Percentiles rank a stretch among this genome's conserved stretches.
These are phyloP conservation scores for Hyaloscypha hepaticicola DNA, from an alignment of 495 filamentous ascomycete genomes.

Conservation along the genomic window DNA sequence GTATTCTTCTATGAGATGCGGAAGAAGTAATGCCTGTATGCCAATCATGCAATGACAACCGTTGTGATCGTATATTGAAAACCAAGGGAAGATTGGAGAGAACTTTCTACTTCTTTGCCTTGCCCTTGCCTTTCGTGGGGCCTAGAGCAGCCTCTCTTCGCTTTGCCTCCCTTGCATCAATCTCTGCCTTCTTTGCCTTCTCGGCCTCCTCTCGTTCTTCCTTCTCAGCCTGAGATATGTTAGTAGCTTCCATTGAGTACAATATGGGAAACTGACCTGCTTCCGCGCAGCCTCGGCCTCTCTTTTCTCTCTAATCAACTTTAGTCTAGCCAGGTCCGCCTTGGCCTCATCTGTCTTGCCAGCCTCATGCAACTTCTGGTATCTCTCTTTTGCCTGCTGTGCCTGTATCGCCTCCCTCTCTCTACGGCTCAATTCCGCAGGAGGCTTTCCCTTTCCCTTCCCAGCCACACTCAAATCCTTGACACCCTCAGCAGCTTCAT, in stretches of 20 bases:
- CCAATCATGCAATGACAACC: not conserved
- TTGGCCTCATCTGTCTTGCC: slow-evolving; percentile 97
- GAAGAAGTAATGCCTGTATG: not conserved
- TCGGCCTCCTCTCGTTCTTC: slow-evolving; percentile 67
- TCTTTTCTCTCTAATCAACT: slow-evolving; percentile 76
- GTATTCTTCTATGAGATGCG: slow-evolving; percentile 17
- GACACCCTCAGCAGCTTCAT: slow-evolving; percentile 48
- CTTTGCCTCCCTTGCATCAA: slow-evolving; percentile 42
- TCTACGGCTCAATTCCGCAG: slow-evolving; percentile 66
- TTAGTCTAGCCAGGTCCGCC: slow-evolving; percentile 83
- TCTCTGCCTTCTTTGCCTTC: slow-evolving; percentile 48
- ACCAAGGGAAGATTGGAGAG: not conserved
- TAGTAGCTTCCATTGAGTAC: not conserved
- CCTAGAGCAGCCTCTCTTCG: slow-evolving; percentile 33
- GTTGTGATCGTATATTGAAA: not conserved
- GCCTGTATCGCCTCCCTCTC: slow-evolving; percentile 91
- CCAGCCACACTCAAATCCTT: slow-evolving; percentile 44
- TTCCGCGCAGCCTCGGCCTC: slow-evolving; percentile 72
- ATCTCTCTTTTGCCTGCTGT: slow-evolving; percentile 82
- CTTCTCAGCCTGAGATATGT: slow-evolving; percentile 56
- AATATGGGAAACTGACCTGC: slow-evolving; percentile 40
- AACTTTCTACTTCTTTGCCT: slow-evolving; percentile 16
- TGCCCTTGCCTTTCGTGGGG: slow-evolving; percentile 20
- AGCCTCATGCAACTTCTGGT: slow-evolving; percentile 90
- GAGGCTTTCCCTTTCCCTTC: slow-evolving; percentile 35